Percentiles rank a stretch among this genome's conserved stretches.
phyloP scores from a whole-genome alignment of 129 eudicot species.

The Flaveria brownii region DNA sequence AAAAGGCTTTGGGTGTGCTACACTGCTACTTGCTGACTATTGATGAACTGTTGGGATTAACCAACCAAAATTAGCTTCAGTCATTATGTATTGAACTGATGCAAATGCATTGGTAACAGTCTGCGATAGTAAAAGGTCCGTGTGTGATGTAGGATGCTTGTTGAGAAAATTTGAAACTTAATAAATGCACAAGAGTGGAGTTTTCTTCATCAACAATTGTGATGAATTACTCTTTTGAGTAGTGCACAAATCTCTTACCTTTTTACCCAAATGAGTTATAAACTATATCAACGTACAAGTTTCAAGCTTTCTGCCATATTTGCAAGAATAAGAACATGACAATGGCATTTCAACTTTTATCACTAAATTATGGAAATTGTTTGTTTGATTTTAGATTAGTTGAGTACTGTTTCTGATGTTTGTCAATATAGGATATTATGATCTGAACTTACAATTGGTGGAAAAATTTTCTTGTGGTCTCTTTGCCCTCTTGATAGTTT shows the following conservation, averaged over 20 bases:
- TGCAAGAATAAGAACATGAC: constrained; percentile 10
- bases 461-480: not conserved
- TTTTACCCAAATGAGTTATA: not conserved
- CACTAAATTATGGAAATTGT: not conserved
- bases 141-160: not conserved
- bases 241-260: not conserved
- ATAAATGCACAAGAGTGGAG: not conserved
- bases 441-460: constrained; percentile 4
- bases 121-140: not conserved
- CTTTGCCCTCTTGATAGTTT: not conserved
- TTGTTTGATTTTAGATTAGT: not conserved
- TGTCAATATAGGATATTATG: not conserved
- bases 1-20: not conserved
- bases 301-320: not conserved
- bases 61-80: too few species aligned
- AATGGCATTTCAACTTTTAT: not conserved
- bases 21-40: not conserved
- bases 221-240: not conserved
- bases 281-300: not conserved
- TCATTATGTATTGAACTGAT: too few species aligned
- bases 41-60: too few species aligned
- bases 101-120: too few species aligned
- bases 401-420: constrained; percentile 9
- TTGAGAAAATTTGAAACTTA: not conserved
- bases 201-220: not conserved